Base-by-base conservation (phyloP, 768 basidiomycete species). In the Steccherinum ochraceum region DNA sequence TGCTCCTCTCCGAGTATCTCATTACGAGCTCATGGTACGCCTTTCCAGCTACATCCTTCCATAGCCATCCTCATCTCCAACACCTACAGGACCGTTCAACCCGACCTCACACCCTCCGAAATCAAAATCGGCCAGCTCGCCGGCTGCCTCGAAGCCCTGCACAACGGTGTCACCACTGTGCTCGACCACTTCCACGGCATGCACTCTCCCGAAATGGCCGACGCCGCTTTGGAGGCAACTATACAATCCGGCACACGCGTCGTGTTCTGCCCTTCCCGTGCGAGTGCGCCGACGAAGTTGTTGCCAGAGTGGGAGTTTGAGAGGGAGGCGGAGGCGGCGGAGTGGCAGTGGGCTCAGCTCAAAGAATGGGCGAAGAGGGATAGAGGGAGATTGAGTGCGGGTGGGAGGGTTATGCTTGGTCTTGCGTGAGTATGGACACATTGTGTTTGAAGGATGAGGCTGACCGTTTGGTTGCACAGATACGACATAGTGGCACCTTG, bases 131-230 rank as follows among this genome's bases (percentile, higher is more conserved):
- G 66, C 20, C 62, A 64, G 35, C 60, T 67, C 46, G 61, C 63
- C 1, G 66, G 63, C 4, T 63, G 60, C 42, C 61, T 64, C 44
- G 64, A 67, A 25, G 63, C 64, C 3, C 52, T 67, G 25, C 57
- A 64, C 51, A 54, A 58, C 24, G 66, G 66, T 24, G 61, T 65
- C n/a, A 66, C 66, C 16, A 66, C 64, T 27, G 43, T 66, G 30
- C 54, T 67, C 21, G 66, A 67, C 55, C 66, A 67, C 54, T 64
- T 61, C 54, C 66, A 66, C 45, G 61, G 56, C 12, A 54, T 60
- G 3, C 45, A 56, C 49, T 54, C 59, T 3, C 59, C 57, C 18
- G 62, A 52, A 41, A 61, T 63, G 54, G 58, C 58, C 18, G 58
- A 62, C 13, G 58, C 58, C 0, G 58, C 50, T 12, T 57, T 64